Percentiles rank a stretch among this genome's conserved stretches.
Conservation (phyloP, 1,284 basidiomycete genomes). For the Thecaphora thlaspeos region DNA sequence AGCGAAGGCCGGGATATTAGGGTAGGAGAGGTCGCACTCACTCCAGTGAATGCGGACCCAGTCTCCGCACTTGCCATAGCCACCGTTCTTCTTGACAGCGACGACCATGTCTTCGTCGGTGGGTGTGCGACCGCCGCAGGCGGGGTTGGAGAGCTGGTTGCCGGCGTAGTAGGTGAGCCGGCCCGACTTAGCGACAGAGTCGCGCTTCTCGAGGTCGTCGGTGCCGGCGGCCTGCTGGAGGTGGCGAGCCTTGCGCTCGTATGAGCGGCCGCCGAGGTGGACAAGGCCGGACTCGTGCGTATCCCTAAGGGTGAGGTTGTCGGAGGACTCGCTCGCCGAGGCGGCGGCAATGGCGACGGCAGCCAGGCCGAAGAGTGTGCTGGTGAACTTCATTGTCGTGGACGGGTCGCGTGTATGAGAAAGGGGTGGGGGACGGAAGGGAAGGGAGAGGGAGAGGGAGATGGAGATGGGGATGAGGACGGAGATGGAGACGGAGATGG, state of each 20-base stretch:
- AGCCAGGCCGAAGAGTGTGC: conserved; percentile 18
- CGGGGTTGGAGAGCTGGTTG: conserved; percentile 43
- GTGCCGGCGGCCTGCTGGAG: conserved; percentile 13
- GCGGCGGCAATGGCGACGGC: conserved; percentile 21
- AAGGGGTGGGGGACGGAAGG: neutral
- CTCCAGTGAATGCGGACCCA: conserved; percentile 42
- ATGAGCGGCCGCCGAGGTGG: conserved; percentile 30
- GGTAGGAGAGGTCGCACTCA: neutral
- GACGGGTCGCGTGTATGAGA: neutral
- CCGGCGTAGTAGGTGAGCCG: conserved; percentile 51
- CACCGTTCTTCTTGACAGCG: conserved; percentile 42
- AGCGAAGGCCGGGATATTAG: no score
- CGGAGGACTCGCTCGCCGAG: conserved; percentile 10
- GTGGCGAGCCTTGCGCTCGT: conserved; percentile 45
- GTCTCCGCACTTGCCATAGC: conserved; percentile 49
- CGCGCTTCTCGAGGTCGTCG: conserved; percentile 24
- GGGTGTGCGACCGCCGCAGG: conserved; percentile 50
- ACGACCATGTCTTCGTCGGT: conserved; percentile 38
- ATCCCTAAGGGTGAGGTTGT: conserved; percentile 12
- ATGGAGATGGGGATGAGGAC: neutral
- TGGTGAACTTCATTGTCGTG: conserved; percentile 42
- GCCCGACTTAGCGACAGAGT: conserved; percentile 30
- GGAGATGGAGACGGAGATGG: conserved; percentile 2
- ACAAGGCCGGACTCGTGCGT: conserved; percentile 29
- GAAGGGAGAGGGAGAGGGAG: neutral